phyloP scores from a whole-genome alignment of 2,329 filamentous ascomycete species.

The Pseudodiploospora longispora region DNA sequence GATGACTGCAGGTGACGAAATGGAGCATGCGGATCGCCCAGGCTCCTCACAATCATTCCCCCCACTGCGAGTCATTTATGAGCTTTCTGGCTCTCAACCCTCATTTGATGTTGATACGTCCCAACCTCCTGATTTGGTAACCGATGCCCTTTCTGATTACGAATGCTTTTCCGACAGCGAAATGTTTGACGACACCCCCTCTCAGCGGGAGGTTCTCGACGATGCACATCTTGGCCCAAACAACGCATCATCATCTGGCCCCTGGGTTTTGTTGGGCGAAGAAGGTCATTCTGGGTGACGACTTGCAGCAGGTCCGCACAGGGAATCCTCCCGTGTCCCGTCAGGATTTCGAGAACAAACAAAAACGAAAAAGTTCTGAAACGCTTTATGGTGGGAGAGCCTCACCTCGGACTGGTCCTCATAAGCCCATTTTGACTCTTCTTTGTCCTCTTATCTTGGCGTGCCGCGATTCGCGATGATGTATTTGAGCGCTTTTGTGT shows the following conservation, averaged over 20 bases:
- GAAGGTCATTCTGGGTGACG: constrained; percentile 18
- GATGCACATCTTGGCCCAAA: constrained; percentile 7
- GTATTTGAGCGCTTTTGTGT: no score
- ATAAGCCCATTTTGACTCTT: constrained; percentile 4
- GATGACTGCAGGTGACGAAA: constrained; percentile 11
- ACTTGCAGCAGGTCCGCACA: constrained; percentile 37
- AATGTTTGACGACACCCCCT: constrained; percentile 22
- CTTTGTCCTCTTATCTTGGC: no score
- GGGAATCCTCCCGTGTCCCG: constrained; percentile 20
- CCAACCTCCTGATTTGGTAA: constrained; percentile 27
- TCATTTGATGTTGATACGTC: constrained; percentile 28
- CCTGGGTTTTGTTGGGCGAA: constrained; percentile 34
- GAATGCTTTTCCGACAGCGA: constrained; percentile 30
- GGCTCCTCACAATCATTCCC: constrained; percentile 16
- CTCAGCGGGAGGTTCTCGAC: constrained; percentile 23
- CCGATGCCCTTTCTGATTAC: constrained; percentile 27
- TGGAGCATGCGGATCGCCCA: constrained; percentile 9
- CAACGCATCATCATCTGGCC: constrained; percentile 20
- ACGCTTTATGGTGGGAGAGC: constrained; percentile 18
- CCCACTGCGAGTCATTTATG: constrained; percentile 33
- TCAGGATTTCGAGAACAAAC: constrained; percentile 17
- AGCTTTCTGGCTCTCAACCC: constrained; percentile 24
- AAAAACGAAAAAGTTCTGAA: no score
- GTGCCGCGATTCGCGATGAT: no score
- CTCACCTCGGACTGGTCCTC: constrained; percentile 32